These are phyloP conservation scores for Euphorbia schlechtendalii DNA, from an alignment of 441 rosid species.

Conservation along the genomic window DNA sequence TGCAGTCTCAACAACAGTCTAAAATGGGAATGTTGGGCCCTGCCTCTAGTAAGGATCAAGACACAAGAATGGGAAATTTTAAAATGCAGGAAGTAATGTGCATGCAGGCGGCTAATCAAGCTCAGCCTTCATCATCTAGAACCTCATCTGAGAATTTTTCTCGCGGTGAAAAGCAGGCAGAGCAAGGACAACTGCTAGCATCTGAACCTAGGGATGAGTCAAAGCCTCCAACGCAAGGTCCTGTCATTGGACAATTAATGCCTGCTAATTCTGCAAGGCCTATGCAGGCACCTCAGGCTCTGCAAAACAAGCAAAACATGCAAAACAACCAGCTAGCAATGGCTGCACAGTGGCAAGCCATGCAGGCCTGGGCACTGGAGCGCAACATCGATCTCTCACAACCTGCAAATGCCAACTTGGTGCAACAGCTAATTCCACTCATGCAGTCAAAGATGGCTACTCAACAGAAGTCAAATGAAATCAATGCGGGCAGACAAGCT, in stretches of 20 bases:
- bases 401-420: constrained; percentile 84
- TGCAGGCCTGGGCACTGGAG: constrained; percentile 94
- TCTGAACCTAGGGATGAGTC: constrained; percentile 66
- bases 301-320: constrained; percentile 53
- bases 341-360: constrained; percentile 76
- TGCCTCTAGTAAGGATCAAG: constrained; percentile 63
- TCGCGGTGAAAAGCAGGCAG: constrained; percentile 66
- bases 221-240: constrained; percentile 46
- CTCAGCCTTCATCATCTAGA: constrained; percentile 84
- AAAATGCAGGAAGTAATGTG: constrained; percentile 84
- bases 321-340: constrained; percentile 62
- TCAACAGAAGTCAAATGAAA: constrained; percentile 71
- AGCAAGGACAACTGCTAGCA: constrained; percentile 44
- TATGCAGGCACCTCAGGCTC: constrained; percentile 65
- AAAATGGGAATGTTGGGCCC: constrained; percentile 64
- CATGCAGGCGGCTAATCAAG: constrained; percentile 66
- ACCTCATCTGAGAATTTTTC: constrained; percentile 58
- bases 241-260: constrained; percentile 49
- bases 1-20: constrained; percentile 46
- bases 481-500: constrained; percentile 43
- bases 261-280: constrained; percentile 60
- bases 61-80: constrained; percentile 50
- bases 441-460: constrained; percentile 87
- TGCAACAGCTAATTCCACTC: constrained; percentile 71
- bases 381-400: constrained; percentile 82